Percentiles rank a stretch among this genome's conserved stretches.
These are phyloP conservation scores for Davidsoniella eucalypti DNA, from an alignment of 2,329 filamentous ascomycete genomes.

Conservation along the genomic window DNA sequence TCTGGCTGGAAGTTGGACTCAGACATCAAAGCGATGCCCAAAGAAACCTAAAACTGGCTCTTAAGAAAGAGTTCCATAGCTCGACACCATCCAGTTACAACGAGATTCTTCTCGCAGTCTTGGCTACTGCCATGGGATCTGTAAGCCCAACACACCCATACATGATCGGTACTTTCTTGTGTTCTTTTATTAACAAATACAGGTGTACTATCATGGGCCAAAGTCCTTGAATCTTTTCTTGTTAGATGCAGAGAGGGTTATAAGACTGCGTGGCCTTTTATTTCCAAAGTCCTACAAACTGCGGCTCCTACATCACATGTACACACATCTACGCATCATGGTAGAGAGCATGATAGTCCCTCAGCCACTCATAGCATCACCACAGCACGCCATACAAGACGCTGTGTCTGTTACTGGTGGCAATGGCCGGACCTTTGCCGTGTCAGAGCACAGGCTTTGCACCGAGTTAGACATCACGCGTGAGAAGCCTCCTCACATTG, in stretches of 20 bases:
- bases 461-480: constrained; percentile 17
- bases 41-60: constrained; percentile 19
- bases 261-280: constrained; percentile 23
- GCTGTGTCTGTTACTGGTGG: neutral
- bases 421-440: constrained; percentile 17
- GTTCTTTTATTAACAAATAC: neutral
- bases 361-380: neutral
- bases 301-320: constrained; percentile 29
- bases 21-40: constrained; percentile 20
- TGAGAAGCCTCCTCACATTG: constrained; percentile 22
- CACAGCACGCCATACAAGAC: too few relatives aligned
- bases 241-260: constrained; percentile 27
- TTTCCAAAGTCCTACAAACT: constrained; percentile 25
- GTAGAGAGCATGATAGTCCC: constrained; percentile 23
- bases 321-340: constrained; percentile 28
- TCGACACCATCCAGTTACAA: constrained; percentile 26
- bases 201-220: constrained; percentile 4
- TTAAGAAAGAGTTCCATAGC: constrained; percentile 20
- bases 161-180: neutral
- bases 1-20: constrained; percentile 18
- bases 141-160: constrained; percentile 9
- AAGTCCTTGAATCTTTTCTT: constrained; percentile 14
- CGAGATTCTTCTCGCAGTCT: constrained; percentile 27
- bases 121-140: constrained; percentile 18
- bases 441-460: constrained; percentile 16